Percentiles rank a stretch among this genome's conserved stretches.
These are phyloP conservation scores for Cladosporium sp. DNA, from an alignment of 2,329 filamentous ascomycete genomes.

Conservation along the genomic window DNA sequence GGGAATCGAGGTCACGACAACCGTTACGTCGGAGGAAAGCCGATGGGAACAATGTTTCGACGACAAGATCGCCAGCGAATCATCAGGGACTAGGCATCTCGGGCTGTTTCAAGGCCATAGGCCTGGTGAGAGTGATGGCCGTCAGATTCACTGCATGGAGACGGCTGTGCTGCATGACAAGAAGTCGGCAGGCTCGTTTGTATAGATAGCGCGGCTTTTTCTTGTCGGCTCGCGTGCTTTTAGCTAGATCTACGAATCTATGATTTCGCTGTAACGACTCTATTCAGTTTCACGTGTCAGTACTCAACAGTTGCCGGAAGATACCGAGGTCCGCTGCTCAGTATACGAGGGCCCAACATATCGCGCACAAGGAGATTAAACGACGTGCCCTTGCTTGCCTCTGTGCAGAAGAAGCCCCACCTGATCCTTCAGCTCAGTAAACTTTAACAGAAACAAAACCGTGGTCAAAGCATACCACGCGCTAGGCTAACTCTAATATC, in stretches of 20 bases:
- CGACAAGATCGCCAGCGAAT: not conserved
- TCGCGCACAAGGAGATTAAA: not conserved
- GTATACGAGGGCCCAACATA: not conserved
- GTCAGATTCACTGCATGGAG: not conserved
- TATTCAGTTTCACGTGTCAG: not conserved
- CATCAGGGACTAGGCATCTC: not conserved
- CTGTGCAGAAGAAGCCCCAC: not conserved
- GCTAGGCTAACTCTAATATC: not conserved
- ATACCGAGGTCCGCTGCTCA: not conserved
- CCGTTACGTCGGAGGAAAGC: not conserved
- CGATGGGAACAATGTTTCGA: not conserved
- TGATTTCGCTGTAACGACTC: not conserved
- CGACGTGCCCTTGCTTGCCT: not conserved
- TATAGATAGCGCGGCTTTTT: conserved; percentile 2
- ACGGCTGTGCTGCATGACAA: not conserved
- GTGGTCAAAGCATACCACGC: not conserved
- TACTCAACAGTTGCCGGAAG: not conserved
- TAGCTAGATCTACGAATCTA: not conserved
- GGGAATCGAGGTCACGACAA: not conserved
- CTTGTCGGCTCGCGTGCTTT: not conserved
- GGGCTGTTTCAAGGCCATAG: not conserved
- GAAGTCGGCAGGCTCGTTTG: conserved; percentile 7
- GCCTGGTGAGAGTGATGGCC: not conserved
- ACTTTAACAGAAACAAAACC: not conserved
- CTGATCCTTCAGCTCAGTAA: not conserved